These are phyloP conservation scores for Boletus rubroflammeus DNA, from an alignment of 768 basidiomycete species.

Conservation along the genomic window DNA sequence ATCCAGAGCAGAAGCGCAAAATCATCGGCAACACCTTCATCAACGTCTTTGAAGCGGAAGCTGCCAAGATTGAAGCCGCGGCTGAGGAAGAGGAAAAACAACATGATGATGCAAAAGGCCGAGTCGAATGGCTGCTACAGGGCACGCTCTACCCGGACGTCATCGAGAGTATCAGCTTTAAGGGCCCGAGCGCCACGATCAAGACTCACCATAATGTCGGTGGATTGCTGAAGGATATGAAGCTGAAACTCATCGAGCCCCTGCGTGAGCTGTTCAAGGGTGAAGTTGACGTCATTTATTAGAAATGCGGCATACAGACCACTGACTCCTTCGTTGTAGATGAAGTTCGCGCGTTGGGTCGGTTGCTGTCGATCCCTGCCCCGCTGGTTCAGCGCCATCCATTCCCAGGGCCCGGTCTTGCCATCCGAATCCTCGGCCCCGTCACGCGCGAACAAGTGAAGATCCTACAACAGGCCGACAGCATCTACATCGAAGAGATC, in stretches of 20 bases:
- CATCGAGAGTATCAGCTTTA: conserved; percentile 99
- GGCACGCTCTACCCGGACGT: conserved; percentile 99
- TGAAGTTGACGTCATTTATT: conserved; percentile 29
- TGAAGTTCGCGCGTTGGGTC: conserved; percentile 91
- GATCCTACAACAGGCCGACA: conserved; percentile 88
- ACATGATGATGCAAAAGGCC: conserved; percentile 74
- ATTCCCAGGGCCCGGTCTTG: conserved; percentile 97
- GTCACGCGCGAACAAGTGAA: conserved; percentile 92
- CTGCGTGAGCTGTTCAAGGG: conserved; percentile 98
- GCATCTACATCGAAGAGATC: conserved; percentile 97
- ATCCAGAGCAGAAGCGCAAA: conserved; percentile 95
- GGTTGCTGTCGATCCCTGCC: conserved; percentile 85
- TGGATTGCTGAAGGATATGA: conserved; percentile 95
- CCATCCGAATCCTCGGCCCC: conserved; percentile 95
- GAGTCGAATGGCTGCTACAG: conserved; percentile 95
- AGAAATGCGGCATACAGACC: background rate
- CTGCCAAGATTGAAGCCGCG: conserved; percentile 77
- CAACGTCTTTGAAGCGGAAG: conserved; percentile 95
- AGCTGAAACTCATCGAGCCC: conserved; percentile 97
- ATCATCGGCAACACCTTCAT: conserved; percentile 99
- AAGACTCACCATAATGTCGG: conserved; percentile 99
- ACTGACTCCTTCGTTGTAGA: conserved; percentile 45
- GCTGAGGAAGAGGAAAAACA: conserved; percentile 72
- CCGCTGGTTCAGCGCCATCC: conserved; percentile 95
- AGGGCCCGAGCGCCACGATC: conserved; percentile 97